Conservation (phyloP, 202 grass and related monocot species). For the Setaria italica region DNA sequence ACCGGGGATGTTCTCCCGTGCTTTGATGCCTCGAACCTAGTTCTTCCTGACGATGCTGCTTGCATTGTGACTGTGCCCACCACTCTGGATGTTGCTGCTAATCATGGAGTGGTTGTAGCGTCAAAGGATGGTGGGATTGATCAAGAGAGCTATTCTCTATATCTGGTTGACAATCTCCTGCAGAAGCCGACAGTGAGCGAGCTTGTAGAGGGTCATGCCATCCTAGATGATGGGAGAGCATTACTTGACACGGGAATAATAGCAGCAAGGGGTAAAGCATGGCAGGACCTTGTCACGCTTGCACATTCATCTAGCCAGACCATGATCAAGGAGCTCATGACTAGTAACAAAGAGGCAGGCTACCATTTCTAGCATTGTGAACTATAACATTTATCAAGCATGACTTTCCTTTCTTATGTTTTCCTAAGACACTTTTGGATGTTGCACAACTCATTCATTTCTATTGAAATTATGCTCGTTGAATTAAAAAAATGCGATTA, state of each 20-base stretch:
- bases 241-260: conserved; percentile 96
- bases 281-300: conserved; percentile 73
- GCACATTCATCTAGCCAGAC: conserved; percentile 62
- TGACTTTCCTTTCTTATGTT: background rate
- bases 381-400: conserved; percentile 18
- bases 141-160: conserved; percentile 59
- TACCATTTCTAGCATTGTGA: conserved; percentile 50
- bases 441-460: background rate
- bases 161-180: conserved; percentile 76
- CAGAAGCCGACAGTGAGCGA: conserved; percentile 81
- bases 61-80: conserved; percentile 87
- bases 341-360: conserved; percentile 84
- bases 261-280: conserved; percentile 85
- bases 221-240: conserved; percentile 74
- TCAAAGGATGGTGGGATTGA: conserved; percentile 54
- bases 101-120: conserved; percentile 93
- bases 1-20: conserved; percentile 96
- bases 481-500: background rate
- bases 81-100: conserved; percentile 75
- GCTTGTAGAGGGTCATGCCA: conserved; percentile 66
- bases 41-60: conserved; percentile 73
- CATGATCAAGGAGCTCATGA: conserved; percentile 71
- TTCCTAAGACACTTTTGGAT: background rate
- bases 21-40: conserved; percentile 74
- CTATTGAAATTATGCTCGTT: background rate